phyloP scores from a whole-genome alignment of 192 early-diverging fungal genomes.

The Rhizophagus sp. region DNA sequence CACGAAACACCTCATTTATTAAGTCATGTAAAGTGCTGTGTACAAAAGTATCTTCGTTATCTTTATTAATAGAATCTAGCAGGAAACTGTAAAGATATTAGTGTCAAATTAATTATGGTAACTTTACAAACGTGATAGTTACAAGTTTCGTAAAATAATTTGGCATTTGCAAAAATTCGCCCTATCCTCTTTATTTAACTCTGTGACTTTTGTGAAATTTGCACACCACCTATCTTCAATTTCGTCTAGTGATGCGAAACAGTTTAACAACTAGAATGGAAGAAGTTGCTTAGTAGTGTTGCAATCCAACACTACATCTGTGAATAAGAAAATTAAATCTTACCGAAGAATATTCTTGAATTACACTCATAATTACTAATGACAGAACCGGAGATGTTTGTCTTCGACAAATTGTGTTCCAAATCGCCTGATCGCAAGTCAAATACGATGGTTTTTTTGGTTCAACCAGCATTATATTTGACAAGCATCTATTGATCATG shows the following conservation, averaged over 20 bases:
- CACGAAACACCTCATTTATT: conserved; percentile 21
- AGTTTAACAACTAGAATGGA: conserved; percentile 27
- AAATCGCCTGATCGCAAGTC: conserved; percentile 20
- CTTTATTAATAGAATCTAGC: too few relatives aligned
- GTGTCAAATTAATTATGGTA: too few relatives aligned
- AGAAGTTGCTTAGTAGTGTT: conserved; percentile 15
- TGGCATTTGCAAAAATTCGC: too few relatives aligned
- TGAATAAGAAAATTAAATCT: conserved; percentile 26
- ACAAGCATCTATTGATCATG: conserved; percentile 21
- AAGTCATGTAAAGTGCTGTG: conserved; percentile 23
- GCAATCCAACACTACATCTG: conserved; percentile 7
- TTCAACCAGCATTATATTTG: conserved; percentile 27
- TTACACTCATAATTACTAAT: conserved; percentile 10
- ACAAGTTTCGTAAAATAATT: too few relatives aligned
- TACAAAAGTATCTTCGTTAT: background rate
- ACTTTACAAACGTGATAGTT: too few relatives aligned
- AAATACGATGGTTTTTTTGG: conserved; percentile 23
- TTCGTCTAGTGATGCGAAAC: conserved; percentile 15
- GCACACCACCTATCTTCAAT: conserved; percentile 17
- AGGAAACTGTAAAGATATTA: too few relatives aligned
- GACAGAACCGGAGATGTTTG: conserved; percentile 9
- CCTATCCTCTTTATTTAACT: conserved; percentile 16
- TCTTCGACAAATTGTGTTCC: conserved; percentile 18
- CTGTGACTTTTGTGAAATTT: conserved; percentile 23
- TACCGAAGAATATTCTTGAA: conserved; percentile 24